Base-by-base conservation (phyloP, 257 asterid species). In the Scutellaria galericulata region DNA sequence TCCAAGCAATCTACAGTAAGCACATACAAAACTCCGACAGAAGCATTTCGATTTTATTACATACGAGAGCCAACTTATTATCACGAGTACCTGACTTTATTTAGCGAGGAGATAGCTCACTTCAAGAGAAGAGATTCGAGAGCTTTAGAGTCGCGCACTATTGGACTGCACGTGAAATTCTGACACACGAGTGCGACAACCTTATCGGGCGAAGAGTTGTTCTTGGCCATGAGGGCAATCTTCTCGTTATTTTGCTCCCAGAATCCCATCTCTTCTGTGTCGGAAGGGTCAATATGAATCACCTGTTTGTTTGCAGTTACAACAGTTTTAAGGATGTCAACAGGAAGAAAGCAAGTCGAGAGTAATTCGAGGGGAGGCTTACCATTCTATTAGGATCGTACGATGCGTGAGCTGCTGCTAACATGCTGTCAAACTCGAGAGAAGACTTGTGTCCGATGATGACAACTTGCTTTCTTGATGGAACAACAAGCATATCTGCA, bases 151-250 rank as follows among this genome's bases (percentile, higher is more conserved):
- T 89, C 92, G 9, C 64, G 46, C 7, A 89, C 86, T 0, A 89
- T 82, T 56, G 97, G 94, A 42, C 92, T 91, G 82, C 98, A 94
- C 1, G 91, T 81, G 80, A 94, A 94, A 76, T 89, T 85, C 78
- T 86, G 95, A 82, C 98, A 94, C 7, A 91, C 96, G 6, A 94
- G 83, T 31, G 93, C 98, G 9, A 89, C 80, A 0, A 83, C 85
- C 77, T 79, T 88, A 48, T 75, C 87, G 0, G 81, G 10, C 0
- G 74, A 71, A 53, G 51, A 82, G 51, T 84, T 86, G 68, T 64
- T 78, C 63, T 84, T 86, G 0, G 92, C 99, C 97, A 94, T 91
- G 20, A 42, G 39, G 6, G 96, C 97, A 9, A 88, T 76, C 68
- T 88, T 89, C 11, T 62, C 79, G 20, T 88, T 91, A 9, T 76